Base-by-base conservation (phyloP, 352 stramenopile species). In the Globisporangium acanthophoron region DNA sequence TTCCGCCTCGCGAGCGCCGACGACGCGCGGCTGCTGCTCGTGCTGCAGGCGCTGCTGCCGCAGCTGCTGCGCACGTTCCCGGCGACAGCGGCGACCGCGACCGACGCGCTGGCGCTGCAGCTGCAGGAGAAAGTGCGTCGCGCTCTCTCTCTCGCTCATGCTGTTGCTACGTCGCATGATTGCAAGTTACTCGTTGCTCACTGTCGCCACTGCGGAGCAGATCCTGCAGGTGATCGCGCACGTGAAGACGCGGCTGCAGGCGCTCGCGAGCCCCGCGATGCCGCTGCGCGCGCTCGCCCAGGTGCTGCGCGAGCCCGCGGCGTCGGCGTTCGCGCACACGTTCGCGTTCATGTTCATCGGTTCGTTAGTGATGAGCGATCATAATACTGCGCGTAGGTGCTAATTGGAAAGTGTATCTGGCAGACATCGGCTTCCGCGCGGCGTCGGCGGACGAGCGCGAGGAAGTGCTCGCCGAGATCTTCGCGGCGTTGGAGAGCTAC, bases 261-360 rank as follows among this genome's bases (percentile, higher is more conserved):
- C 76, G n/a, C 63, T 91, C 27, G n/a, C 57, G 9, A 39, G 45
- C 48, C 78, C 79, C 24, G 52, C 56, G 37, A 54, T 93, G 40
- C 83, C 83, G n/a, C 57, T 90, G 31, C 54, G 66, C 13, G 66
- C 73, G 49, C 68, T 93, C 18, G 70, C 65, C 6, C 57, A 73
- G 37, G 51, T 88, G 53, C 43, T 91, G 20, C 64, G 64, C 13
- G 63, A 66, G 18, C 41, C 67, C 8, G 70, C 74, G 2, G 69
- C 74, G 7, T 85, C 72, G 12, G 70, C 74, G 13, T 88, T 88
- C 27, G 70, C 84, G 24, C 72, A 75, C 59, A 90, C 85, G 55
- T 74, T 94, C 62, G 71, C 80, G 3, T 72, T 89, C 24, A 66
- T 92, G 43, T 94, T 94, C 54, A 76, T 94, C 29, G 81, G 80